Evolutionary conservation across 805 yeast genomes (phyloP), one percentile per base, ranked within the genome.

Genomic region (Kodamaea restingae): DNA sequence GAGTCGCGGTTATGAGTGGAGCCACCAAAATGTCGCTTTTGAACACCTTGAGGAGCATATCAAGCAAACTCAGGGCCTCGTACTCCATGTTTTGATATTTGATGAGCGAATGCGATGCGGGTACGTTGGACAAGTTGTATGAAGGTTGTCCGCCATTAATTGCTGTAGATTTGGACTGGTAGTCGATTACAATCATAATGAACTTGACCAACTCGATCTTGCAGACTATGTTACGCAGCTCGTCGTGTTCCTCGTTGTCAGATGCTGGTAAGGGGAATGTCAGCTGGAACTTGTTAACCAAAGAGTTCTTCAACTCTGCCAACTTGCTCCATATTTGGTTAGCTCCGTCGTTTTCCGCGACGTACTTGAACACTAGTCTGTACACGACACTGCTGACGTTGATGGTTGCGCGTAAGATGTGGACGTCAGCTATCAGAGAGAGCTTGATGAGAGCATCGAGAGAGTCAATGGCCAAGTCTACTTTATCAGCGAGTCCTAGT

Each of bases 201-300:
- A 90, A 79, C 59, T 84, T 86, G 38, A 82, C 65, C n/a, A 83
- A 67, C 20, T 90, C 81, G n/a, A 84, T 62, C 56, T 76, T 79
- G 34, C 80, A 65, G 10, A 83, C 78, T 27, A 79, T 59, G 34
- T 78, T 73, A 55, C 80, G 71, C 25, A 65, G 52, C 21, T 60
- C 49, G 48, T 76, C 80, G 26, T 69, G 66, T 44, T 76, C 85
- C 15, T 61, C 63, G 40, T 68, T 65, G 39, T 70, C 77, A 14
- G 69, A 60, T 11, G 70, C 60, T 15, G 63, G 57, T 40, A 78
- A 66, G 3, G 87, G 88, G 48, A 69, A 79, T 3, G 54, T 62
- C 3, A 77, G 56, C 15, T 71, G 75, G 79, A 87, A 86, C 41
- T 78, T 71, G 7, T 68, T 60, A n/a, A 84, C 56, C n/a, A 87